Evolutionary conservation across 768 basidiomycete species (phyloP).

Genomic region (Gautieria morchelliformis): DNA sequence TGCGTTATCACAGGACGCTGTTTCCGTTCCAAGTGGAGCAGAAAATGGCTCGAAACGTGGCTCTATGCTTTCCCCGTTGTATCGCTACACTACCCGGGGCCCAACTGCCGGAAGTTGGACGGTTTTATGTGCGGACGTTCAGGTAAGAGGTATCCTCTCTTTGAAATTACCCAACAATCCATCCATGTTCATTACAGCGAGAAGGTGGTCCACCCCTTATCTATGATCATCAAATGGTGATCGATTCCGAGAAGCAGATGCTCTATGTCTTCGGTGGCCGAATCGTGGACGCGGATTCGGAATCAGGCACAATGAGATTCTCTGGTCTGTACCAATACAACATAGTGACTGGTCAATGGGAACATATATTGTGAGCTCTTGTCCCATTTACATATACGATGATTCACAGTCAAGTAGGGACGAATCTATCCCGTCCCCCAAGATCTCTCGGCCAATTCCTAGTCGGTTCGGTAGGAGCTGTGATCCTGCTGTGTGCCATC

Average conservation of each 20-base stretch:
- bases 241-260: constrained; percentile 61
- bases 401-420: neutral
- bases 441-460: constrained; percentile 28
- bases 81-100: constrained; percentile 62
- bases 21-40: neutral
- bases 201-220: constrained; percentile 63
- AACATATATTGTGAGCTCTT: constrained; percentile 47
- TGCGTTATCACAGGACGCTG: neutral
- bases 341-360: constrained; percentile 58
- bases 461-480: constrained; percentile 36
- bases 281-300: constrained; percentile 56
- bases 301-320: constrained; percentile 37
- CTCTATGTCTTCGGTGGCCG: constrained; percentile 73
- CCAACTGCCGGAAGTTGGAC: constrained; percentile 62
- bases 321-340: constrained; percentile 70
- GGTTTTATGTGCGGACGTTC: constrained; percentile 54
- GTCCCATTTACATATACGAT: neutral
- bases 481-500: neutral
- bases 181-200: constrained; percentile 27
- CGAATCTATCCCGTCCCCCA: neutral
- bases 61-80: constrained; percentile 51
- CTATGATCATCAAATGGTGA: constrained; percentile 75
- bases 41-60: neutral
- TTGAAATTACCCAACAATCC: neutral
- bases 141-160: constrained; percentile 30